These are phyloP conservation scores for Fusarium ambrosium DNA, from an alignment of 2,329 filamentous ascomycete species.

Conservation along the genomic window DNA sequence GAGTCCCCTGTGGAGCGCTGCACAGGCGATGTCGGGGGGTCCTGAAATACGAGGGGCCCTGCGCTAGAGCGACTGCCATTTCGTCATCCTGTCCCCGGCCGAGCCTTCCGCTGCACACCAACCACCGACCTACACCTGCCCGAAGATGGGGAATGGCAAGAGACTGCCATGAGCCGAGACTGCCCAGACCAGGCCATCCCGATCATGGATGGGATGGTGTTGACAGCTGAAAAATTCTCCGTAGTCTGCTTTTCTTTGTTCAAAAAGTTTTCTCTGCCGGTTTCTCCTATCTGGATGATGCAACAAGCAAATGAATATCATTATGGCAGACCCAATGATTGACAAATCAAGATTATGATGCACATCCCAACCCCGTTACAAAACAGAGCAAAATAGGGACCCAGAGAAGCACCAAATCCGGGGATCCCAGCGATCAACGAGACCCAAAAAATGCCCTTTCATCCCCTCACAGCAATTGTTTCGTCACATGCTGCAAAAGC, in stretches of 20 bases:
- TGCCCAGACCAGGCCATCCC: conserved; percentile 11
- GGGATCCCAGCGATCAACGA: conserved; percentile 22
- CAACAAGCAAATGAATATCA: conserved; percentile 25
- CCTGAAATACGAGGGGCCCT: conserved; percentile 39
- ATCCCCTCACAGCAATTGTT: conserved; percentile 19
- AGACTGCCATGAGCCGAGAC: conserved; percentile 4
- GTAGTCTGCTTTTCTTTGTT: background rate
- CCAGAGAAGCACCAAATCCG: conserved; percentile 16
- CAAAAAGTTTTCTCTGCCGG: background rate
- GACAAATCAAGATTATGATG: conserved; percentile 40
- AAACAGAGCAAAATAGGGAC: conserved; percentile 21
- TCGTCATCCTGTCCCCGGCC: conserved; percentile 29
- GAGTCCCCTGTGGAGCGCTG: conserved; percentile 36
- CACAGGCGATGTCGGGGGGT: conserved; percentile 29
- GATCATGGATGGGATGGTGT: background rate
- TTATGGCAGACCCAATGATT: conserved; percentile 26
- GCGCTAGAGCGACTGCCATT: conserved; percentile 22
- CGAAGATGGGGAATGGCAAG: background rate
- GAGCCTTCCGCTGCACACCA: conserved; percentile 19
- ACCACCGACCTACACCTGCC: background rate
- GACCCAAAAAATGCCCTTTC: conserved; percentile 16
- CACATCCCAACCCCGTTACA: conserved; percentile 17
- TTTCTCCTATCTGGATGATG: background rate
- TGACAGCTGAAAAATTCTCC: background rate
- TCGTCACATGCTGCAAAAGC: conserved; percentile 30